These are phyloP conservation scores for Stemphylium vesicarium DNA, from an alignment of 2,329 filamentous ascomycete genomes.

Conservation along the genomic window DNA sequence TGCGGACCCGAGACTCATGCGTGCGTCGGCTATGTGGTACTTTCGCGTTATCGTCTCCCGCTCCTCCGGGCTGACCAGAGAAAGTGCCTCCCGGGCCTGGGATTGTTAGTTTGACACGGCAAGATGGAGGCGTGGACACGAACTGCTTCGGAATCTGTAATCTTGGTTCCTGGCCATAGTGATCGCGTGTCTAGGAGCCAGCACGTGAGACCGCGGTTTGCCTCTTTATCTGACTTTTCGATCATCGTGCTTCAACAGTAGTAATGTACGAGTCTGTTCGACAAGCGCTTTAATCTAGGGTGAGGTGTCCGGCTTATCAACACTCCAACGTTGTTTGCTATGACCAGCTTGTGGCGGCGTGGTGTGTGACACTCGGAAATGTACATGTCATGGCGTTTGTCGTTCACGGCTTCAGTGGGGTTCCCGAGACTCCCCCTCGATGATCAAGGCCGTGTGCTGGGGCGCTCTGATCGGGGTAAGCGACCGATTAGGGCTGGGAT, in stretches of 20 bases:
- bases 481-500: conserved; percentile 6
- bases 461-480: conserved; percentile 5
- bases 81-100: conserved; percentile 53
- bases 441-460: conserved; percentile 1
- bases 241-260: conserved; percentile 16
- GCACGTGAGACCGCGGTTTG: conserved; percentile 46
- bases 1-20: conserved; percentile 74
- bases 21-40: conserved; percentile 73
- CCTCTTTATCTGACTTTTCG: conserved; percentile 13
- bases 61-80: conserved; percentile 59
- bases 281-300: no score
- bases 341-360: background rate
- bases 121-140: background rate
- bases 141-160: conserved; percentile 34
- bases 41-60: conserved; percentile 64
- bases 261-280: no score
- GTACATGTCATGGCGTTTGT: conserved; percentile 2
- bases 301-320: no score
- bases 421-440: conserved; percentile 11
- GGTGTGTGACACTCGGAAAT: conserved; percentile 1
- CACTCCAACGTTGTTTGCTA: background rate
- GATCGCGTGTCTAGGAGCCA: conserved; percentile 59
- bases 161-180: conserved; percentile 56
- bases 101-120: background rate
- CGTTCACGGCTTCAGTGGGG: conserved; percentile 7